phyloP scores from a whole-genome alignment of 805 yeast species.

The Candida rishiriensis region DNA sequence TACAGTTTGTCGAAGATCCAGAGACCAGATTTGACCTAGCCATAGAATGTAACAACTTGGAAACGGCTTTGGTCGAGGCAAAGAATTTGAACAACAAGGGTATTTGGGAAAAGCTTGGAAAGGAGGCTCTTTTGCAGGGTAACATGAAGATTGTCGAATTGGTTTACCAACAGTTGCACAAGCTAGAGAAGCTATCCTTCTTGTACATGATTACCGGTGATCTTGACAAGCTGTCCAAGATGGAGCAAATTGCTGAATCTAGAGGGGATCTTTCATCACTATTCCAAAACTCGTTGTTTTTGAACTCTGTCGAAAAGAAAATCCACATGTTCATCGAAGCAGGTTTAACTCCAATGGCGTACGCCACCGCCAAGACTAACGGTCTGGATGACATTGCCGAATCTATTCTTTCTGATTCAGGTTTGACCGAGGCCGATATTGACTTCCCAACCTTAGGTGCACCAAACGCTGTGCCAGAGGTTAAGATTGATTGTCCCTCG shows the following conservation, averaged over 20 bases:
- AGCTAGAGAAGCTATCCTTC: slow-evolving; percentile 86
- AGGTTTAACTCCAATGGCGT: slow-evolving; percentile 86
- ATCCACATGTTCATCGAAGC: slow-evolving; percentile 67
- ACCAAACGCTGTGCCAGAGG: slow-evolving; percentile 41
- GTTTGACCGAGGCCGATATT: slow-evolving; percentile 56
- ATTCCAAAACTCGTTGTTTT: slow-evolving; percentile 77
- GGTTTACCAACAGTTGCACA: slow-evolving; percentile 81
- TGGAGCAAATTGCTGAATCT: slow-evolving; percentile 86
- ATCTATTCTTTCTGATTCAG: slow-evolving; percentile 66
- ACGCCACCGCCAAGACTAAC: slow-evolving; percentile 83
- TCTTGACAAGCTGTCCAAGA: slow-evolving; percentile 63
- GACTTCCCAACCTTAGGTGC: slow-evolving; percentile 35
- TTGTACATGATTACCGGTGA: slow-evolving; percentile 85
- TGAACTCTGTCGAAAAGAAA: slow-evolving; percentile 71
- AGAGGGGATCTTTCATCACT: slow-evolving; percentile 78
- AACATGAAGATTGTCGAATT: slow-evolving; percentile 80
- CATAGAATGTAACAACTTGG: slow-evolving; percentile 84
- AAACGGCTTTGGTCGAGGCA: slow-evolving; percentile 87
- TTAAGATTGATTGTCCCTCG: slow-evolving; percentile 38
- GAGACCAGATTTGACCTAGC: slow-evolving; percentile 96
- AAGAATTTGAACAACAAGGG: slow-evolving; percentile 59
- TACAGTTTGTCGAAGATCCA: slow-evolving; percentile 94
- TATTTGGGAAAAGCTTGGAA: slow-evolving; percentile 79
- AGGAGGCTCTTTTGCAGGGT: slow-evolving; percentile 88
- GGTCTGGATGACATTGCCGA: slow-evolving; percentile 77